phyloP scores from a whole-genome alignment of 192 early-diverging fungal species.

The Gigaspora rosea region DNA sequence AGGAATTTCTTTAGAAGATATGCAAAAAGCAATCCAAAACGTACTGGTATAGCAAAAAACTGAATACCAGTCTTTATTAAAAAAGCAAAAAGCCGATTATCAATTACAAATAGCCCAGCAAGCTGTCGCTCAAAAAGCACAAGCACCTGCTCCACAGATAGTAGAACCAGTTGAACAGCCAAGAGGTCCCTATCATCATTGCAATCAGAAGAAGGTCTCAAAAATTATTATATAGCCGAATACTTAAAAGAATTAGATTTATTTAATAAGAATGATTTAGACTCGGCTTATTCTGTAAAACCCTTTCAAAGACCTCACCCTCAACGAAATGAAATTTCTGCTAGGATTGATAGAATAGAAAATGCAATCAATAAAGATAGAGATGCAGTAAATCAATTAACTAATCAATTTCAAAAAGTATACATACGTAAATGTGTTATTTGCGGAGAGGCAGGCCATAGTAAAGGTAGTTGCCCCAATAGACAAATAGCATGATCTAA shows the following conservation, averaged over 20 bases:
- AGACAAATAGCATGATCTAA: too few relatives aligned
- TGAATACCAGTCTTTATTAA: background rate
- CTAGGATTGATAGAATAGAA: background rate
- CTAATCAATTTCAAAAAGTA: background rate
- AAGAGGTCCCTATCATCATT: too few relatives aligned
- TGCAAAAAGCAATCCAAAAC: constrained; percentile 2
- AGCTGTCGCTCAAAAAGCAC: too few relatives aligned
- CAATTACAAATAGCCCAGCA: background rate
- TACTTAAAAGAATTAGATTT: too few relatives aligned
- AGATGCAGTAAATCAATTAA: background rate
- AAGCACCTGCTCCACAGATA: background rate
- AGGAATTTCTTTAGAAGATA: background rate
- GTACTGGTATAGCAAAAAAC: background rate
- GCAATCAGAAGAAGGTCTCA: too few relatives aligned
- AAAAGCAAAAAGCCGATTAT: background rate
- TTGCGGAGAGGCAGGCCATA: too few relatives aligned
- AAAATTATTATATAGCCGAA: too few relatives aligned
- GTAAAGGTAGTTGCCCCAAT: too few relatives aligned
- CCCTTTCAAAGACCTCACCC: too few relatives aligned
- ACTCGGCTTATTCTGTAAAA: too few relatives aligned
- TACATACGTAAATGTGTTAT: background rate
- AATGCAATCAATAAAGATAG: background rate
- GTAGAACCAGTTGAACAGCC: background rate
- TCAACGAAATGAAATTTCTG: background rate
- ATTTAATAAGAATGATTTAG: too few relatives aligned